Percentiles rank a stretch among this genome's conserved stretches.
These are phyloP conservation scores for Micractinium conductrix DNA, from an alignment of 139 green algal species.

Conservation along the genomic window DNA sequence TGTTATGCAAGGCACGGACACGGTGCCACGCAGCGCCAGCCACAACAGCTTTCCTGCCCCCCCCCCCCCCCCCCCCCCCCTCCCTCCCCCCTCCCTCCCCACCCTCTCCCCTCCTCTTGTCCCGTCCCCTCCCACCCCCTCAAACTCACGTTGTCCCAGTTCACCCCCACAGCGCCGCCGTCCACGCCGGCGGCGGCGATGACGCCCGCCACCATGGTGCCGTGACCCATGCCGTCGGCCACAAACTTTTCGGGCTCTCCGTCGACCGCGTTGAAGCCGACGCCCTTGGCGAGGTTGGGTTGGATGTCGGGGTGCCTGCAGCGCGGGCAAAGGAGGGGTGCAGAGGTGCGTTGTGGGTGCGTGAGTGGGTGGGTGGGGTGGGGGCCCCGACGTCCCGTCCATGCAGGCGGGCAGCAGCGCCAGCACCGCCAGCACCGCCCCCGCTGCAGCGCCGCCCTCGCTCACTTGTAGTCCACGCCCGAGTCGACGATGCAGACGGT, in stretches of 20 bases:
- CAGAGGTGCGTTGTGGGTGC: too few relatives aligned
- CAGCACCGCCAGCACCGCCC: too few relatives aligned
- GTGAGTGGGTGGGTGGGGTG: too few relatives aligned
- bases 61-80: neutral
- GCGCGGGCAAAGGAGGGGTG: neutral
- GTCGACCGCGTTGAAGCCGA: constrained; percentile 15
- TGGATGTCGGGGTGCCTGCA: neutral
- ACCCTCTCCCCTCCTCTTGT: too few relatives aligned
- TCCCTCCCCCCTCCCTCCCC: neutral
- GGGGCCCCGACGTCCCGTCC: too few relatives aligned
- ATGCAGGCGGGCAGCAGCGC: too few relatives aligned
- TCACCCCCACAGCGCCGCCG: constrained; percentile 15
- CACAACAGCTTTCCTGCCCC: neutral
- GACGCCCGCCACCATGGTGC: constrained; percentile 9
- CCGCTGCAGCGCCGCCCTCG: neutral
- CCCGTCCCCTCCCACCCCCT: too few relatives aligned
- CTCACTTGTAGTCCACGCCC: constrained; percentile 26
- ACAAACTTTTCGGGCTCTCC: neutral
- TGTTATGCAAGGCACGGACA: neutral
- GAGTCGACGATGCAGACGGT: constrained; percentile 21
- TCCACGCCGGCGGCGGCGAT: neutral
- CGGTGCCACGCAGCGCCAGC: neutral
- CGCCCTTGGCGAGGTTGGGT: neutral
- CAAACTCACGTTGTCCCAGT: constrained; percentile 24
- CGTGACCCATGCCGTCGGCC: neutral